These are phyloP conservation scores for Scheffersomyces stipitis DNA, from an alignment of 805 yeast species.

Conservation along the genomic window DNA sequence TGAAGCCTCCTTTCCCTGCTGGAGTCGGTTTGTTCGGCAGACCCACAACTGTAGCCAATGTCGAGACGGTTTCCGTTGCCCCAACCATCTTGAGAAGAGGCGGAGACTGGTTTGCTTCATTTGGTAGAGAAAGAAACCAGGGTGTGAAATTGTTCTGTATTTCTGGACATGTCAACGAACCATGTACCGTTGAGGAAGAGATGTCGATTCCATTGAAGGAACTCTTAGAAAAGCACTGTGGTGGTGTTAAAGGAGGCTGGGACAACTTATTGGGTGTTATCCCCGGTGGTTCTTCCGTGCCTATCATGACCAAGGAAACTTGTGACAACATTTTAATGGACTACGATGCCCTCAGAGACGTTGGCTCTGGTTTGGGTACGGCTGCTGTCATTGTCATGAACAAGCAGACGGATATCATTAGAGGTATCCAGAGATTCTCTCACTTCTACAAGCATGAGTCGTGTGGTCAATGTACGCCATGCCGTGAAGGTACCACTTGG, in stretches of 20 bases:
- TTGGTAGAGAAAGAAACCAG: constrained; percentile 81
- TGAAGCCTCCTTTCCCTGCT: constrained; percentile 94
- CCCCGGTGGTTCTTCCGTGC: constrained; percentile 91
- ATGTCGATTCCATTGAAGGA: constrained; percentile 87
- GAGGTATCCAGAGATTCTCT: constrained; percentile 83
- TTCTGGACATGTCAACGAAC: constrained; percentile 89
- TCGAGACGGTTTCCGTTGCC: constrained; percentile 87
- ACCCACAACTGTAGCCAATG: constrained; percentile 89
- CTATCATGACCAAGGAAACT: constrained; percentile 66
- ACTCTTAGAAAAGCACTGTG: constrained; percentile 84
- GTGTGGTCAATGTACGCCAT: constrained; percentile 93
- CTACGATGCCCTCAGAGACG: constrained; percentile 81
- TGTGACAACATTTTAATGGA: constrained; percentile 80
- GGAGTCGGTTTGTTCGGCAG: constrained; percentile 91
- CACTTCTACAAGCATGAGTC: constrained; percentile 89
- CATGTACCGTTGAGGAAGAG: constrained; percentile 91
- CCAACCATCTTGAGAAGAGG: constrained; percentile 90
- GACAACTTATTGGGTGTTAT: constrained; percentile 83
- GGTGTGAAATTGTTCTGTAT: constrained; percentile 86
- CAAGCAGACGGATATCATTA: constrained; percentile 78
- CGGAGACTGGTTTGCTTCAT: constrained; percentile 79
- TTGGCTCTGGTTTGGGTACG: constrained; percentile 85
- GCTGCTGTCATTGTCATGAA: constrained; percentile 93
- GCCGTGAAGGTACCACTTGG: constrained; percentile 93
- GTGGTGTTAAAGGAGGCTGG: constrained; percentile 92